These are phyloP conservation scores for Fagopyrum esculentum DNA, from an alignment of 148 eudicot species.

Conservation along the genomic window DNA sequence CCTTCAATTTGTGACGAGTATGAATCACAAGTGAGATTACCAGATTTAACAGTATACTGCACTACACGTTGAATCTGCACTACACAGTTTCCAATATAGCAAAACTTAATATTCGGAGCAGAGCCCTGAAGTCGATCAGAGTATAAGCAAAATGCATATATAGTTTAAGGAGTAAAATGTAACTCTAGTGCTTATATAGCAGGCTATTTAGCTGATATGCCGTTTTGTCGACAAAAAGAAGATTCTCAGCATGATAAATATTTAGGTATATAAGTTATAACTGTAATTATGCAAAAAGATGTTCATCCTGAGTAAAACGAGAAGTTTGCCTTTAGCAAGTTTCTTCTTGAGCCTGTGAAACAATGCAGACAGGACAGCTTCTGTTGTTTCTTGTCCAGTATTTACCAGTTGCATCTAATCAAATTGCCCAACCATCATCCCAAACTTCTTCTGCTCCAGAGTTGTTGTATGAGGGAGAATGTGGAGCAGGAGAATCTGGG, in stretches of 20 bases:
- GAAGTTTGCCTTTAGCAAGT: too few relatives aligned
- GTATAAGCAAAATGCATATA: not conserved
- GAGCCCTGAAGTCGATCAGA: not conserved
- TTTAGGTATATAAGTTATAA: not conserved
- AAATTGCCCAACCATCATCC: constrained; percentile 31
- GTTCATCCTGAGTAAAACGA: not conserved
- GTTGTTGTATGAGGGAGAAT: constrained; percentile 14
- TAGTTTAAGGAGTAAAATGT: constrained; percentile 8
- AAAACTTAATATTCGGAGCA: not conserved
- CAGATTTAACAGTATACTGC: not conserved
- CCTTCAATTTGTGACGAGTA: too few relatives aligned
- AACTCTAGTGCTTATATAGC: not conserved
- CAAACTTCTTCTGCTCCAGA: constrained; percentile 18
- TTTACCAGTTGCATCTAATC: constrained; percentile 9
- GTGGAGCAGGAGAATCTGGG: constrained; percentile 23
- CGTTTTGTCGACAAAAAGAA: constrained; percentile 1
- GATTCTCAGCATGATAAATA: not conserved
- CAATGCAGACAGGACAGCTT: not conserved
- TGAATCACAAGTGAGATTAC: not conserved
- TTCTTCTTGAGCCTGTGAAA: not conserved
- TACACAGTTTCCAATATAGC: not conserved
- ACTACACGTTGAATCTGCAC: not conserved
- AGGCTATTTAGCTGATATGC: not conserved
- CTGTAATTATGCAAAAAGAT: not conserved
- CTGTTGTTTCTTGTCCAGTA: not conserved